Percentiles rank a stretch among this genome's conserved stretches.
These are phyloP conservation scores for Tirmania nivea DNA, from an alignment of 495 filamentous ascomycete species.

Conservation along the genomic window DNA sequence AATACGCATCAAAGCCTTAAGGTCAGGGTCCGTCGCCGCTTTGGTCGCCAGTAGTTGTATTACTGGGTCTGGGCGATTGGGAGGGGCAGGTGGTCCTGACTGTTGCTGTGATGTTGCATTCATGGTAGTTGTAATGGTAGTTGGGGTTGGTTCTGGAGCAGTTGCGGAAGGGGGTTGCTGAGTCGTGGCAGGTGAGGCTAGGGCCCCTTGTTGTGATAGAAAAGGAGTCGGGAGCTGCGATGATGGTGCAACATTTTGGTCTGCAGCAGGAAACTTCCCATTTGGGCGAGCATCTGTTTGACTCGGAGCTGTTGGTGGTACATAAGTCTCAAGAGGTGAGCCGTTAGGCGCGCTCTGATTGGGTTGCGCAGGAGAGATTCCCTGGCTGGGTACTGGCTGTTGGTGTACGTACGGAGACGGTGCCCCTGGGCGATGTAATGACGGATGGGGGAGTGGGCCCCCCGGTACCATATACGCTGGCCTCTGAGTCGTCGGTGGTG, in stretches of 20 bases:
- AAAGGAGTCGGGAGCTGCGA: not conserved
- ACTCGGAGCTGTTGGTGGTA: too few relatives aligned
- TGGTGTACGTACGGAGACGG: conserved; percentile 6
- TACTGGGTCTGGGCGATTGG: conserved; percentile 58
- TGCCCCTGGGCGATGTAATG: conserved; percentile 8
- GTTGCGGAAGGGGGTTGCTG: conserved; percentile 9
- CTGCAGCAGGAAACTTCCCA: too few relatives aligned
- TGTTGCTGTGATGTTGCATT: conserved; percentile 9
- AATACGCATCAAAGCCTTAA: conserved; percentile 92
- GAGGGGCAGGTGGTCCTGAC: conserved; percentile 11
- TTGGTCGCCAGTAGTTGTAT: conserved; percentile 80
- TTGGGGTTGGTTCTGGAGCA: conserved; percentile 14
- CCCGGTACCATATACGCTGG: not conserved
- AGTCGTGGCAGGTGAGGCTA: conserved; percentile 3
- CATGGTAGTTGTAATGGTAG: conserved; percentile 9
- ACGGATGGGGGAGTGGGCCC: conserved; percentile 5
- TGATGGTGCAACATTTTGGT: too few relatives aligned
- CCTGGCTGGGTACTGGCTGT: not conserved
- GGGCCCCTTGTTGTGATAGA: conserved; percentile 9
- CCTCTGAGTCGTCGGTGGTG: not conserved
- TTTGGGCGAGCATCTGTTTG: too few relatives aligned
- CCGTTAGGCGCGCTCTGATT: too few relatives aligned
- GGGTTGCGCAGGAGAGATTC: too few relatives aligned
- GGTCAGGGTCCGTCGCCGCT: conserved; percentile 61
- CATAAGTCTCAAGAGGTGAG: too few relatives aligned